Evolutionary conservation across 345 rosid genomes (phyloP).

Genomic region (Populus euphratica): DNA sequence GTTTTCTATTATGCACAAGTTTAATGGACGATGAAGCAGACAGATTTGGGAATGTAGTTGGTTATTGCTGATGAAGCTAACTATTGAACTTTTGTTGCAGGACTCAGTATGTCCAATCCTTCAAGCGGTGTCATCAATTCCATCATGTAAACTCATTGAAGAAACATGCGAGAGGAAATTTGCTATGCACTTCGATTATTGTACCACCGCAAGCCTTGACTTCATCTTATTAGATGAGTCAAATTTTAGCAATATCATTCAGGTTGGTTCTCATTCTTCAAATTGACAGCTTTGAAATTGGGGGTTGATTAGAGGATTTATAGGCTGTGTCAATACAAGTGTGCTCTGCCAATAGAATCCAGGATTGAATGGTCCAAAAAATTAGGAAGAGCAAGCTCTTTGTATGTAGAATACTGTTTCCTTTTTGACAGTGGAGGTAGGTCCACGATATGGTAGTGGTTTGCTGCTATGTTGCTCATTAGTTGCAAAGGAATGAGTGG

Average conservation of each 20-base stretch:
- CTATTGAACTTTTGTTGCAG: slow-evolving; percentile 93
- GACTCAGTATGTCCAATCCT: slow-evolving; percentile 87
- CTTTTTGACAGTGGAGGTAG: slow-evolving; percentile 1
- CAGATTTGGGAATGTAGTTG: slow-evolving; percentile 61
- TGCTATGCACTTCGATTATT: slow-evolving; percentile 87
- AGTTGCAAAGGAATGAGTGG: not conserved
- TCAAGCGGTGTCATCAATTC: slow-evolving; percentile 69
- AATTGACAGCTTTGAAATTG: not conserved
- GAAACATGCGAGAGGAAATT: slow-evolving; percentile 87
- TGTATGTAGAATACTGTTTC: not conserved
- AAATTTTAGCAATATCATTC: slow-evolving; percentile 65
- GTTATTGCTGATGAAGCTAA: slow-evolving; percentile 54
- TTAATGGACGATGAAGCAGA: slow-evolving; percentile 93
- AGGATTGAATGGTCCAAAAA: not conserved
- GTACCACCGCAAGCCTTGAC: slow-evolving; percentile 76
- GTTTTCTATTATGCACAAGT: slow-evolving; percentile 92
- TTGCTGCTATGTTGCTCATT: not conserved
- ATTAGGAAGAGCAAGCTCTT: slow-evolving; percentile 4
- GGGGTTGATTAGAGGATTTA: not conserved
- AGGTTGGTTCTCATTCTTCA: slow-evolving; percentile 49
- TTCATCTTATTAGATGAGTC: slow-evolving; percentile 71
- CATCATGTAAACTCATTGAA: slow-evolving; percentile 81
- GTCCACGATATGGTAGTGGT: not conserved
- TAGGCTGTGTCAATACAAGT: slow-evolving; percentile 1
- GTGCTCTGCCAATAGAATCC: not conserved